phyloP scores from a whole-genome alignment of 352 stramenopile genomes.

The Globisporangium megalacanthum region DNA sequence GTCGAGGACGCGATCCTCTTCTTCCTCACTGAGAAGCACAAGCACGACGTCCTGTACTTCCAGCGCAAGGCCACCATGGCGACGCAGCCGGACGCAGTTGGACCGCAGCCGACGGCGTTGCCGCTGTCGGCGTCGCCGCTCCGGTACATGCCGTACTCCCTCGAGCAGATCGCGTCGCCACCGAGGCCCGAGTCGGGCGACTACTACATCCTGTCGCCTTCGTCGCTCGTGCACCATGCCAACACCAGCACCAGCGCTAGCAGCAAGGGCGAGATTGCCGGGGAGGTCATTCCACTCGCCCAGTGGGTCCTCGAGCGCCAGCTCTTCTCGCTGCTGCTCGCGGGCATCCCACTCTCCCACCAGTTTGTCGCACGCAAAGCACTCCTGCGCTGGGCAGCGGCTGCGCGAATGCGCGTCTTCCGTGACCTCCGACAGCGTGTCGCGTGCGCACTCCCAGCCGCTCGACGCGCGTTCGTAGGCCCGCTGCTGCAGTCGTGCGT shows the following conservation, averaged over 20 bases:
- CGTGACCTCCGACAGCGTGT: conserved; percentile 32
- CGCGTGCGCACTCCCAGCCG: conserved; percentile 26
- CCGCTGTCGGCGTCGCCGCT: neutral
- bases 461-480: conserved; percentile 27
- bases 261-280: conserved; percentile 18
- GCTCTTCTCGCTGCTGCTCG: conserved; percentile 65
- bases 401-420: conserved; percentile 35
- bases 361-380: conserved; percentile 60
- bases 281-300: conserved; percentile 52
- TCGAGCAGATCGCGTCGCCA: conserved; percentile 32
- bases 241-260: conserved; percentile 7
- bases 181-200: conserved; percentile 28
- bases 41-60: conserved; percentile 68
- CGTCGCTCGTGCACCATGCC: conserved; percentile 53
- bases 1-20: conserved; percentile 70
- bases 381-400: conserved; percentile 41
- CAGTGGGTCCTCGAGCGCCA: conserved; percentile 75
- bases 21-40: conserved; percentile 65
- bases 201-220: conserved; percentile 66
- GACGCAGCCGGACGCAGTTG: neutral
- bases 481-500: conserved; percentile 36
- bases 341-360: conserved; percentile 67
- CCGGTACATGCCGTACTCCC: conserved; percentile 58
- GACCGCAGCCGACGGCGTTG: neutral
- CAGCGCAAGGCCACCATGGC: conserved; percentile 19